phyloP scores from a whole-genome alignment of 257 asterid species.

The Solanum lycopersicoides region DNA sequence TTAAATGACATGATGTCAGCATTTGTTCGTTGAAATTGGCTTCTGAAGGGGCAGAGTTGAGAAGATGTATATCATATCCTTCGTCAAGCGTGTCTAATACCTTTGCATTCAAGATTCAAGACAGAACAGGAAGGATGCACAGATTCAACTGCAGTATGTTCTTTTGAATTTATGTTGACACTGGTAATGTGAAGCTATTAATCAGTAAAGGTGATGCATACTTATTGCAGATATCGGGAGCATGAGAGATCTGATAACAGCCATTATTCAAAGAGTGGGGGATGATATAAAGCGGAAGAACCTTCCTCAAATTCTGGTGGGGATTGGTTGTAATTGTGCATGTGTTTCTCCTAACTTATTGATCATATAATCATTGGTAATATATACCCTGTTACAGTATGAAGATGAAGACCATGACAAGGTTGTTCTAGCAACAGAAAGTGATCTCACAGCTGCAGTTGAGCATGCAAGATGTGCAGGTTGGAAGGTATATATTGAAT shows the following conservation, averaged over 20 bases:
- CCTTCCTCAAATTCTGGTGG: conserved; percentile 85
- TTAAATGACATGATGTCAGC: conserved; percentile 25
- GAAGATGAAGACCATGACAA: conserved; percentile 91
- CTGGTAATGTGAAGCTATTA: background rate
- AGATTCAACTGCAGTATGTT: conserved; percentile 69
- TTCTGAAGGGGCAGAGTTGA: conserved; percentile 71
- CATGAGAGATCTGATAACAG: conserved; percentile 62
- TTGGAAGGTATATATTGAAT: conserved; percentile 64
- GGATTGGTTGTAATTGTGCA: background rate
- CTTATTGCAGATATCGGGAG: conserved; percentile 40
- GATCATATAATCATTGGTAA: background rate
- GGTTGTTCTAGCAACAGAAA: conserved; percentile 73
- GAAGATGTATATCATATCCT: conserved; percentile 39
- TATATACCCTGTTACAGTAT: conserved; percentile 34
- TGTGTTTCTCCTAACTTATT: background rate
- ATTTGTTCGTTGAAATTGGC: conserved; percentile 61
- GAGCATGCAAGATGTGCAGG: conserved; percentile 84
- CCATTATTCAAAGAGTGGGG: conserved; percentile 88
- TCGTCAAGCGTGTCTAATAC: conserved; percentile 36
- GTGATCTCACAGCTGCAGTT: conserved; percentile 88
- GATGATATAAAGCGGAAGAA: conserved; percentile 70
- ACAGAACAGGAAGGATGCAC: conserved; percentile 73
- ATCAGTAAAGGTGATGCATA: background rate
- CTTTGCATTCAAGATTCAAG: conserved; percentile 86
- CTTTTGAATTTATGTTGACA: background rate